Conservation (phyloP, 805 yeast species). For the Clavispora fructus region DNA sequence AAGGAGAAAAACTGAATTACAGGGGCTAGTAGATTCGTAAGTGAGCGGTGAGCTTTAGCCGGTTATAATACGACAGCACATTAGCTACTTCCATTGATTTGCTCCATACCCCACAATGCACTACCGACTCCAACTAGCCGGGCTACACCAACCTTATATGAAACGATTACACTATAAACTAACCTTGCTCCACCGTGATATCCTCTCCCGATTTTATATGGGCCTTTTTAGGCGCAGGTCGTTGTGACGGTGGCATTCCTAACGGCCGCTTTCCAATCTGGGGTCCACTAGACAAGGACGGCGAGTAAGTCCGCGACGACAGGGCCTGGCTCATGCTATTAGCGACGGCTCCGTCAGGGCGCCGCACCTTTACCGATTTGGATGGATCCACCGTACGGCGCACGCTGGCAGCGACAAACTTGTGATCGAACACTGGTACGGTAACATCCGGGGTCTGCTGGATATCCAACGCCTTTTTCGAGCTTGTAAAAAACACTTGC, state of each 20-base stretch:
- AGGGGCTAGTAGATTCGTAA: no score
- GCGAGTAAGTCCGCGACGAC: constrained; percentile 3
- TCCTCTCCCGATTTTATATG: constrained; percentile 14
- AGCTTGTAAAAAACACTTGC: constrained; percentile 16
- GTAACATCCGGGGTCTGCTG: constrained; percentile 26
- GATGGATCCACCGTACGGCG: constrained; percentile 58
- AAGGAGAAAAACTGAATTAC: no score
- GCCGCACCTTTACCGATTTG: constrained; percentile 59
- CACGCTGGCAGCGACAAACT: constrained; percentile 46
- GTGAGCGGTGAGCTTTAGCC: no score
- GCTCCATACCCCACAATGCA: no score
- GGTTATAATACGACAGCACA: no score
- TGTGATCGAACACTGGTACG: constrained; percentile 50
- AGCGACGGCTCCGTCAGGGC: constrained; percentile 25
- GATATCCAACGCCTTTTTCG: constrained; percentile 15
- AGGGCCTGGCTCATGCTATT: constrained; percentile 9
- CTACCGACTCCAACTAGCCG: no score
- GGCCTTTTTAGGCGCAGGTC: constrained; percentile 20
- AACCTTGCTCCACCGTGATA: neutral
- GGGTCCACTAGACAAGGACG: neutral
- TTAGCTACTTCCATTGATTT: no score
- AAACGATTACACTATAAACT: neutral
- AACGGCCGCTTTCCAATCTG: constrained; percentile 21
- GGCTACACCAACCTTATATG: no score
- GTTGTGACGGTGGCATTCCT: constrained; percentile 31